Evolutionary conservation across 2,329 filamentous ascomycete species (phyloP).

Genomic region (Trichoderma semiorbis): DNA sequence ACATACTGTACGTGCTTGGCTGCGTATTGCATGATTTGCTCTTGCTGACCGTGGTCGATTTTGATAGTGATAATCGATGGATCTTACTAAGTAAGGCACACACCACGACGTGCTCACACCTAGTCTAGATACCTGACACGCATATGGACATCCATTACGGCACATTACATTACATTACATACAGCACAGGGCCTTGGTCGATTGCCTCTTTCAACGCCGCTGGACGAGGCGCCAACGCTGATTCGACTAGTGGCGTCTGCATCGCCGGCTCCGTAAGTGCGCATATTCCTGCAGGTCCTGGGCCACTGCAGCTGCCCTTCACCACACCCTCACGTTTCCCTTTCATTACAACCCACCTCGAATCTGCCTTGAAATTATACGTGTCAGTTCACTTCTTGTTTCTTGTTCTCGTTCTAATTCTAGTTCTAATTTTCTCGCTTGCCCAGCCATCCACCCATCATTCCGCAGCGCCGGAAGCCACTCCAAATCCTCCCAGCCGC

Average conservation of each 20-base stretch:
- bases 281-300: conserved; percentile 14
- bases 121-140: not conserved
- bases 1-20: not conserved
- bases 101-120: not conserved
- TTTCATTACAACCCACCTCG: not conserved
- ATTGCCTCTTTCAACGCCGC: conserved; percentile 7
- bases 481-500: not conserved
- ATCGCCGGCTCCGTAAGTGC: not conserved
- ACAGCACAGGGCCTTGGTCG: not conserved
- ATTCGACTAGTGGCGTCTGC: conserved; percentile 8
- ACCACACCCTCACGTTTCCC: not conserved
- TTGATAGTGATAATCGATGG: not conserved
- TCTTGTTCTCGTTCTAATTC: not conserved
- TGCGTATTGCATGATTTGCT: not conserved
- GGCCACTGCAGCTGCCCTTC: not conserved
- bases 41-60: no score
- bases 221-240: not conserved
- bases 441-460: not conserved
- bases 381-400: no score
- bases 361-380: not conserved
- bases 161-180: not conserved
- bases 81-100: not conserved
- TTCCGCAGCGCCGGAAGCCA: conserved; percentile 1
- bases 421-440: not conserved
- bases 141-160: not conserved